Percentiles rank a stretch among this genome's conserved stretches.
Evolutionary conservation across 176 grass and related monocot species (phyloP).

Genomic region (Phragmites australis): DNA sequence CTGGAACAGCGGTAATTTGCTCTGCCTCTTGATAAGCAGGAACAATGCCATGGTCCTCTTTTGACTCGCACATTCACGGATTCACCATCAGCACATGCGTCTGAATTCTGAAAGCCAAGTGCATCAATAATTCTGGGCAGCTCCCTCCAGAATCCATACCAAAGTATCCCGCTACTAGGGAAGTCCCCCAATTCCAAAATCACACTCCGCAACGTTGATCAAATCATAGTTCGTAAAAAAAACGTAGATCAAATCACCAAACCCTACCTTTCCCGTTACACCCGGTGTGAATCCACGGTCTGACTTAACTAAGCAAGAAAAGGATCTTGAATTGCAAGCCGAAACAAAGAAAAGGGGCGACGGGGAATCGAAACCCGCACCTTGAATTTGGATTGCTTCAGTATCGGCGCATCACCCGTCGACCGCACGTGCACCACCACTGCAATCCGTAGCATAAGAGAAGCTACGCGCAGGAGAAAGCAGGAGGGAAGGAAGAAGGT

Average conservation of each 20-base stretch:
- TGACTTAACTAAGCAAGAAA: neutral
- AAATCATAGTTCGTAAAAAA: too few relatives aligned
- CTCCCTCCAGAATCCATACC: neutral
- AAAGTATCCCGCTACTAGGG: neutral
- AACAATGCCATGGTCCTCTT: neutral
- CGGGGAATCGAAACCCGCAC: slow-evolving; percentile 13
- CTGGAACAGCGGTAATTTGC: neutral
- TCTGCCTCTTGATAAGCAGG: neutral
- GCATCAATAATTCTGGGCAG: neutral
- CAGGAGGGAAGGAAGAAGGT: neutral
- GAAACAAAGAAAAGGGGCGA: neutral
- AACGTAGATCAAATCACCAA: neutral
- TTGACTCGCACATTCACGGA: neutral
- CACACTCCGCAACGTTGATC: neutral
- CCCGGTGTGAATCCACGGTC: neutral
- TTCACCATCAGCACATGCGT: neutral
- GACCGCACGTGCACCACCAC: slow-evolving; percentile 76
- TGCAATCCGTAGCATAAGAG: slow-evolving; percentile 15
- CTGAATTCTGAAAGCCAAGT: neutral
- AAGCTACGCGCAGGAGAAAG: neutral
- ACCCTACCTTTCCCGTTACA: slow-evolving; percentile 1
- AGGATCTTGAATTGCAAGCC: neutral
- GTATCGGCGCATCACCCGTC: slow-evolving; percentile 73
- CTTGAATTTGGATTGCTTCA: slow-evolving; percentile 86
- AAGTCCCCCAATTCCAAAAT: neutral